Conservation (phyloP, 176 grass and related monocot genomes). For the Oryza officinalis region DNA sequence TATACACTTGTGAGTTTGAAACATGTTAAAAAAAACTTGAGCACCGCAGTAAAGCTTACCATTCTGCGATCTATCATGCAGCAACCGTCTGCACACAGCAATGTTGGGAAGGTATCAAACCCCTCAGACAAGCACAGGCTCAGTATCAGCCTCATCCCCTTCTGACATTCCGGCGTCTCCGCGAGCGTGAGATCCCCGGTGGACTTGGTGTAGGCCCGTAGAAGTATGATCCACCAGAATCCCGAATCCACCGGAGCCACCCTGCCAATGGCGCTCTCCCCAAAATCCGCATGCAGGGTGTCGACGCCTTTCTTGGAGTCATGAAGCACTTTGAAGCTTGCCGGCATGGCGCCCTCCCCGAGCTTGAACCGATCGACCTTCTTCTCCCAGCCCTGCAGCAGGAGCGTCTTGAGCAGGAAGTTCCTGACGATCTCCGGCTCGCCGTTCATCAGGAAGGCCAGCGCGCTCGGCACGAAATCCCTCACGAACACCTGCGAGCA, state of each 20-base stretch:
- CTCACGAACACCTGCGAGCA: slow-evolving; percentile 65
- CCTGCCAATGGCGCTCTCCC: slow-evolving; percentile 69
- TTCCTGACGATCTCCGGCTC: slow-evolving; percentile 70
- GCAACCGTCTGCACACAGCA: slow-evolving; percentile 68
- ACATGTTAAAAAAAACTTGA: slow-evolving; percentile 14
- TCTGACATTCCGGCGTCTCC: slow-evolving; percentile 71
- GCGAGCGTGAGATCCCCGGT: slow-evolving; percentile 58
- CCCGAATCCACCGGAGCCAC: slow-evolving; percentile 65
- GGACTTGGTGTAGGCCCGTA: slow-evolving; percentile 70
- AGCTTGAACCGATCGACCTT: slow-evolving; percentile 77
- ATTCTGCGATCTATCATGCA: slow-evolving; percentile 82
- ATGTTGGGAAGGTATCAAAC: slow-evolving; percentile 67
- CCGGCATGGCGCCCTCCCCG: slow-evolving; percentile 74
- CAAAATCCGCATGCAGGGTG: slow-evolving; percentile 69
- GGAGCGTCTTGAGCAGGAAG: slow-evolving; percentile 72
- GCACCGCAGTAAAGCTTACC: slow-evolving; percentile 35
- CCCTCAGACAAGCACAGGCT: slow-evolving; percentile 66
- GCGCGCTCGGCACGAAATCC: slow-evolving; percentile 77
- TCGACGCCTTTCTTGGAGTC: slow-evolving; percentile 58
- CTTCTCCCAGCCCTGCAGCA: slow-evolving; percentile 77
- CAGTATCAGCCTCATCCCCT: slow-evolving; percentile 76
- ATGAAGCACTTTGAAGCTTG: slow-evolving; percentile 75
- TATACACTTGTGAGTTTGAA: not conserved
- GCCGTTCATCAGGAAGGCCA: slow-evolving; percentile 79
- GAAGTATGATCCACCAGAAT: slow-evolving; percentile 81